phyloP scores from a whole-genome alignment of 768 basidiomycete species.

The Tylopilus balloui region DNA sequence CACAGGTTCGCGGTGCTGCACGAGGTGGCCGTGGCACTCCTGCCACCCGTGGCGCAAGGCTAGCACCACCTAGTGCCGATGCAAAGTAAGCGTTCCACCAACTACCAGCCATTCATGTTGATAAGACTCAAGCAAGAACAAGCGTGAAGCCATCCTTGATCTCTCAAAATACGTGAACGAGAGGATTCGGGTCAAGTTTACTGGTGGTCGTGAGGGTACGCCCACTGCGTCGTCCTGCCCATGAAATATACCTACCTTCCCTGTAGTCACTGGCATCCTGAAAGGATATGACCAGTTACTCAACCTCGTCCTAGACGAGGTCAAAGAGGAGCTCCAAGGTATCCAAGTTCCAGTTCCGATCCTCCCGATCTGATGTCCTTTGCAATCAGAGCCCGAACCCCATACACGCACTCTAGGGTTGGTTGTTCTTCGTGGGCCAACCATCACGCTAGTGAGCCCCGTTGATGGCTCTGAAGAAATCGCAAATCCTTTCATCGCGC shows the following conservation, averaged over 20 bases:
- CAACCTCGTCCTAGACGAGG: slow-evolving; percentile 95
- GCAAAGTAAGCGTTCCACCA: slow-evolving; percentile 24
- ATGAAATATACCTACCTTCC: neutral
- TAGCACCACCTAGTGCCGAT: slow-evolving; percentile 14
- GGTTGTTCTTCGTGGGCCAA: slow-evolving; percentile 89
- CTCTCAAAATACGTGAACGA: slow-evolving; percentile 92
- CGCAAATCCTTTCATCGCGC: slow-evolving; percentile 78
- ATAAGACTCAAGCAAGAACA: slow-evolving; percentile 37
- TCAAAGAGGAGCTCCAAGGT: slow-evolving; percentile 80
- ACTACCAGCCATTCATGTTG: slow-evolving; percentile 20
- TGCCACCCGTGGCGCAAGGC: slow-evolving; percentile 21
- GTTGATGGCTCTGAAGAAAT: slow-evolving; percentile 96
- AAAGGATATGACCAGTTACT: slow-evolving; percentile 97
- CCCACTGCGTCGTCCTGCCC: neutral
- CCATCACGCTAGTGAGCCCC: slow-evolving; percentile 89
- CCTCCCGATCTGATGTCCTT: slow-evolving; percentile 9
- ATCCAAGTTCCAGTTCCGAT: slow-evolving; percentile 19
- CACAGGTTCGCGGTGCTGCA: slow-evolving; percentile 56
- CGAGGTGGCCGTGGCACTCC: slow-evolving; percentile 45
- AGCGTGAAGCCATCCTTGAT: slow-evolving; percentile 92
- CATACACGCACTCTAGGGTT: slow-evolving; percentile 70
- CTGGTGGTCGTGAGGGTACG: slow-evolving; percentile 92
- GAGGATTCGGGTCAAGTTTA: slow-evolving; percentile 92
- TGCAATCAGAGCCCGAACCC: slow-evolving; percentile 53
- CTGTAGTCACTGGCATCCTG: slow-evolving; percentile 78